Evolutionary conservation across 805 yeast genomes (phyloP), one percentile per base, ranked within the genome.

Genomic region (Yamadazyma endophytica): DNA sequence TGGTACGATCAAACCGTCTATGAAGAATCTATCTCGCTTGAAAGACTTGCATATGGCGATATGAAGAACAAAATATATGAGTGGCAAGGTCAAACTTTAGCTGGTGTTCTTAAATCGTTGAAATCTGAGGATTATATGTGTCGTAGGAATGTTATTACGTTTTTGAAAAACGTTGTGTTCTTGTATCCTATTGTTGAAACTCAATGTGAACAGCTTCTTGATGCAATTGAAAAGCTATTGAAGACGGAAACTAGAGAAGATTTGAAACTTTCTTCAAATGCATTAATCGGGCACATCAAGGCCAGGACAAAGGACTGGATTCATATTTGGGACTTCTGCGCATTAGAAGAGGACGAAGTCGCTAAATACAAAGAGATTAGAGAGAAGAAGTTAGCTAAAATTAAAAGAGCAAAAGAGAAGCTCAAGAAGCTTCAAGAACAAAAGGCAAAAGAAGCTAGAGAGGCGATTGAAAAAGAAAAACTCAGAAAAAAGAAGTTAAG

Each of bases 111-210:
- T 7, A 42, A 51, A 2, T 63, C 78, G 4, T 56, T 82, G 26
- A 47, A 52, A 13, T 68, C 73, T 5, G 52, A 60, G 3, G 82
- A 81, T 33, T 89, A 87, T 52, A 82, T 84, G 76, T 78, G 83
- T 2, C 70, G 92, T 31, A 74, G 88, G 33, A 89, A 88, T 55
- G 75, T 86, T 3, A 83, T 88, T 36, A 81, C 84, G 1, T 75
- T 86, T 44, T 61, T 88, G 62, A 85, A 81, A 49, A 77, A 77
- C 42, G 56, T 81, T 26, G 57, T 80, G 13, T 68, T 70, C 2
- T 68, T 72, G 11, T 87, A 76, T 50, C 95, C 96, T 0, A 60
- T 68, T 8, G 72, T 84, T 9, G 78, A 77, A 31, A 77, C 71
- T 17, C 89, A 84, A 35, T 79, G 87, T 20, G 76, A 73, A 33